Evolutionary conservation across 148 eudicot species (phyloP).

Genomic region (Vaccinium macrocarpon): DNA sequence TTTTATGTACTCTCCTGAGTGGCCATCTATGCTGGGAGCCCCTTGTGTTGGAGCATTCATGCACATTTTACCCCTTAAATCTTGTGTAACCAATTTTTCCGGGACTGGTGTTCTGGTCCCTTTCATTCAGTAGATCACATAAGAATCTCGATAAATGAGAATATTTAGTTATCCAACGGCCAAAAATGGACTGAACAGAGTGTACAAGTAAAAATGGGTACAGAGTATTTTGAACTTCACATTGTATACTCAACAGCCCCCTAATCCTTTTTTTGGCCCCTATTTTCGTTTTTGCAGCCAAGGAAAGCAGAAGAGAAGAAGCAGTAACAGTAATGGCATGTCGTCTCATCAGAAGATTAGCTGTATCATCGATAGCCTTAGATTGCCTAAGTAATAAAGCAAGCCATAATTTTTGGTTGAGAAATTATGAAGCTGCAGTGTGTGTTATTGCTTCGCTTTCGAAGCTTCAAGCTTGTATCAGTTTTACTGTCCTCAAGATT

Average conservation of each 20-base stretch:
- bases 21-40: neutral
- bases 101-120: neutral
- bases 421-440: neutral
- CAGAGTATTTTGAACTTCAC: too few species aligned
- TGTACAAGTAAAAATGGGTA: too few species aligned
- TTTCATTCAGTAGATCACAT: neutral
- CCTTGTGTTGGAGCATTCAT: neutral
- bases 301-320: constrained; percentile 70
- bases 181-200: too few species aligned
- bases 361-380: constrained; percentile 4
- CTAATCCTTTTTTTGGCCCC: neutral
- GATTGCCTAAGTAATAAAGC: neutral
- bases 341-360: neutral
- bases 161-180: too few species aligned
- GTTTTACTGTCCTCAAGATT: neutral
- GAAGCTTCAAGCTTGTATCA: too few species aligned
- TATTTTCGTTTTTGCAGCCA: constrained; percentile 39
- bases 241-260: neutral
- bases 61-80: neutral
- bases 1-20: neutral
- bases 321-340: constrained; percentile 41
- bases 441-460: too few species aligned
- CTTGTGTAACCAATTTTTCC: neutral
- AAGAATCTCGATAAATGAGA: too few species aligned
- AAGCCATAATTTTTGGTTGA: neutral